Base-by-base conservation (phyloP, 805 yeast species). In the Metschnikowia continentalis region DNA sequence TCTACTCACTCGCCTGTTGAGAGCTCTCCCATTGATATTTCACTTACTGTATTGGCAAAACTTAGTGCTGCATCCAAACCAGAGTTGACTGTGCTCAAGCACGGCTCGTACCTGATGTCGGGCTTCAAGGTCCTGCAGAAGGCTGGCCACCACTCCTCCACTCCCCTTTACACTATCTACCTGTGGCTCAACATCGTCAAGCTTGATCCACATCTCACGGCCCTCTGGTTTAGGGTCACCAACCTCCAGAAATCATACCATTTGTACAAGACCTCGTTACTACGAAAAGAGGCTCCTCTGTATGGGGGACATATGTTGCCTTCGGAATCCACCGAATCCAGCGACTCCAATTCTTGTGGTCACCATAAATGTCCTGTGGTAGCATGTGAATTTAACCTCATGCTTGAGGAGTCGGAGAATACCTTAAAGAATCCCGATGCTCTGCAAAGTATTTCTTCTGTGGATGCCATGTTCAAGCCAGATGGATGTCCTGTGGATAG, bases 171-270 rank as follows among this genome's bases (percentile, higher is more conserved):
- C n/a, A 62, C 63, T 46, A 59, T 66, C 2, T 71, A 66, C 61
- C 63, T 70, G 22, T 74, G 77, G 78, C 62, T 70, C 46, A 72
- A 69, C 60, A 51, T 70, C 19, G 61, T 74, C 48, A 65, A 64
- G 46, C 47, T 72, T 15, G 78, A 74, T 54, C 75, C 75, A 0
- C 72, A 70, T 40, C 62, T 74, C 36, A 69, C 76, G 15, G 59
- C 66, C 3, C 61, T 74, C 42, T 74, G 78, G 78, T 64, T 58
- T 49, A 69, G 67, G 43, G 72, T 74, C 52, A 69, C 72, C 32
- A 68, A 64, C 46, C 59, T 74, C 51, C 78, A 73, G 54, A 72
- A 71, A 46, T 61, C 69, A 11, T 74, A 74, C 59, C 71, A 68
- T 50, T 54, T 64, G 40, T 74, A 70, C 59, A 73, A 72, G 54